phyloP scores from a whole-genome alignment of 139 green algal species.

The Picochlorum sp. region DNA sequence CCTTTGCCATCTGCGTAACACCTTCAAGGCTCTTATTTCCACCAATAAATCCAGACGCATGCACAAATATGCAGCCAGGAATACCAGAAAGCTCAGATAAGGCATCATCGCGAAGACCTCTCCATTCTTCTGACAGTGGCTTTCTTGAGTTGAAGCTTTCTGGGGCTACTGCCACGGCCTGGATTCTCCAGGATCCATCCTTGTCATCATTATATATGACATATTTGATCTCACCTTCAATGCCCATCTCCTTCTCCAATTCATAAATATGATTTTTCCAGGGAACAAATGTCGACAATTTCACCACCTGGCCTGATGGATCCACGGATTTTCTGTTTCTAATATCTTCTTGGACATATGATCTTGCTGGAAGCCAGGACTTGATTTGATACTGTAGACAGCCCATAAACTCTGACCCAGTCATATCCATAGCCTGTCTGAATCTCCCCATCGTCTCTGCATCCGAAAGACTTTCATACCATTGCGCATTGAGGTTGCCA shows the following conservation, averaged over 20 bases:
- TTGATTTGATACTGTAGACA: slow-evolving; percentile 46
- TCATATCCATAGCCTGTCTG: slow-evolving; percentile 71
- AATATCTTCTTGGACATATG: slow-evolving; percentile 51
- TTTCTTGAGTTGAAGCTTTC: slow-evolving; percentile 78
- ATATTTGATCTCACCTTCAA: slow-evolving; percentile 41
- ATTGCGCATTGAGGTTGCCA: slow-evolving; percentile 74
- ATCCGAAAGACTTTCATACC: slow-evolving; percentile 60
- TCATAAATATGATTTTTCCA: slow-evolving; percentile 97
- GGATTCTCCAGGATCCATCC: slow-evolving; percentile 72
- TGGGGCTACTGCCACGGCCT: slow-evolving; percentile 64
- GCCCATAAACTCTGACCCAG: slow-evolving; percentile 77
- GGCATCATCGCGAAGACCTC: slow-evolving; percentile 76
- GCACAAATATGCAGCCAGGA: slow-evolving; percentile 79
- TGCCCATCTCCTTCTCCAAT: slow-evolving; percentile 78
- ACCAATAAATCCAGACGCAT: slow-evolving; percentile 88
- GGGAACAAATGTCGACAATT: slow-evolving; percentile 54
- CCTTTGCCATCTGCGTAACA: slow-evolving; percentile 56
- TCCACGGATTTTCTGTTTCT: slow-evolving; percentile 39
- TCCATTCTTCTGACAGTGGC: slow-evolving; percentile 74
- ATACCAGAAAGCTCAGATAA: slow-evolving; percentile 68
- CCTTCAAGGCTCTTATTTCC: slow-evolving; percentile 76
- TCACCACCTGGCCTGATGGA: slow-evolving; percentile 53
- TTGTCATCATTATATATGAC: slow-evolving; percentile 71
- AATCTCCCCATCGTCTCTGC: slow-evolving; percentile 56
- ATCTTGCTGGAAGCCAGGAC: slow-evolving; percentile 80